Conservation (phyloP, 179 eudicot genomes). For the Pouteria campechiana region DNA sequence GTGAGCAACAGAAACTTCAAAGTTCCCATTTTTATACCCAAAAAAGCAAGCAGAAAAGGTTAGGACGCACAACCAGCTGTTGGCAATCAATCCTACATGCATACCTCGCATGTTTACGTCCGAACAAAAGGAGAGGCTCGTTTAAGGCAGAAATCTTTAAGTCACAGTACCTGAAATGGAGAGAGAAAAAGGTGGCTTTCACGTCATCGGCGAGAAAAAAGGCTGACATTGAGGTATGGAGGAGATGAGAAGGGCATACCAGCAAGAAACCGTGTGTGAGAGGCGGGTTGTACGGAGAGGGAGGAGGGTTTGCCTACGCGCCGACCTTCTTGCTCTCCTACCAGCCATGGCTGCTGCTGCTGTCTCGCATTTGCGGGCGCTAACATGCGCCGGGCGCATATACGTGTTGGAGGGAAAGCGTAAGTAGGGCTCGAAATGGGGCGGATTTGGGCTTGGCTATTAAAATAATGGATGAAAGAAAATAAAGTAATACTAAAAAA, state of each 20-base stretch:
- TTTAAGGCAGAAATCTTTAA: conserved; percentile 49
- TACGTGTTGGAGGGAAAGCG: too few species aligned
- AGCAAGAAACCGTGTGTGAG: conserved; percentile 59
- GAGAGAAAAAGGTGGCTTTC: too few species aligned
- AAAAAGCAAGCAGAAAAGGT: background rate
- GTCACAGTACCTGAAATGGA: conserved; percentile 58
- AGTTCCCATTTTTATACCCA: too few species aligned
- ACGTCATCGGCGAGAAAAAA: background rate
- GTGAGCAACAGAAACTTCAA: conserved; percentile 5
- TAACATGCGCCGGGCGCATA: too few species aligned
- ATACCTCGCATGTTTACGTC: conserved; percentile 60
- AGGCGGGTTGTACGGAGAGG: conserved; percentile 34
- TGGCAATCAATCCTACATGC: background rate
- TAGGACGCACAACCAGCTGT: background rate
- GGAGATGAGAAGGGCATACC: conserved; percentile 15
- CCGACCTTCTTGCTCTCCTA: conserved; percentile 35
- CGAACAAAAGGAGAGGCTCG: conserved; percentile 43
- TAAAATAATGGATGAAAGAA: too few species aligned
- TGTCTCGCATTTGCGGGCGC: too few species aligned
- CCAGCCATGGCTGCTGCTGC: too few species aligned
- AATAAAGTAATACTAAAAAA: too few species aligned
- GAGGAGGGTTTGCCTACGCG: conserved; percentile 28
- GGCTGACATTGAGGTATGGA: too few species aligned
- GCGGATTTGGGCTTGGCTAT: too few species aligned
- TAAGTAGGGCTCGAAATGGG: too few species aligned